Evolutionary conservation across 2,329 filamentous ascomycete genomes (phyloP).

Genomic region (Parasarocladium wereldwijsianum): DNA sequence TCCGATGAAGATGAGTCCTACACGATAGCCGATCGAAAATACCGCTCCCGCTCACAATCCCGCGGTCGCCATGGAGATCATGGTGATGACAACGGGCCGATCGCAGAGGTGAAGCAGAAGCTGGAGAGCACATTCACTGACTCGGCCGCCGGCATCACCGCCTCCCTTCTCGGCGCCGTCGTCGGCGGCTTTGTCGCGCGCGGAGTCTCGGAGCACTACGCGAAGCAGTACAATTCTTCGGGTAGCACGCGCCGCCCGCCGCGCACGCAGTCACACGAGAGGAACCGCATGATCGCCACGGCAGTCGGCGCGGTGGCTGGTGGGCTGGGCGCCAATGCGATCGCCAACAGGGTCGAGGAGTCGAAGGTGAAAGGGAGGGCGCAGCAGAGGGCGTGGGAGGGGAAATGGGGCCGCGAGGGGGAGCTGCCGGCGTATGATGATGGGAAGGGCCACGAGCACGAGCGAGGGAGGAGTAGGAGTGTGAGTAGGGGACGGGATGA

Average conservation of each 20-base stretch:
- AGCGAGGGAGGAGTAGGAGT: not conserved
- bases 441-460: constrained; percentile 1
- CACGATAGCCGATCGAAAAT: constrained; percentile 8
- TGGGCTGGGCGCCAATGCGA: constrained; percentile 36
- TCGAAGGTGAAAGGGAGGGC: constrained; percentile 17
- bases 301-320: constrained; percentile 39
- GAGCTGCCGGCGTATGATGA: constrained; percentile 8
- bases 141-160: constrained; percentile 32
- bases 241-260: constrained; percentile 8
- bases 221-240: too few relatives aligned
- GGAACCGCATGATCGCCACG: constrained; percentile 28
- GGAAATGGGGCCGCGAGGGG: constrained; percentile 15
- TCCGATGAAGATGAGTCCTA: constrained; percentile 5
- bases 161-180: constrained; percentile 36
- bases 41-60: constrained; percentile 11
- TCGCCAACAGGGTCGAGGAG: constrained; percentile 28
- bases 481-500: constrained; percentile 1
- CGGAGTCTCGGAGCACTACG: constrained; percentile 26
- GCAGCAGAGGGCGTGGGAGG: constrained; percentile 20
- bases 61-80: constrained; percentile 4
- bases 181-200: constrained; percentile 38
- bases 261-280: constrained; percentile 13
- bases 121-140: constrained; percentile 33
- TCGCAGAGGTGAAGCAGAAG: constrained; percentile 24
- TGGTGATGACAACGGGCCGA: constrained; percentile 8